phyloP scores from a whole-genome alignment of 345 rosid species.

The Murraya koenigii region DNA sequence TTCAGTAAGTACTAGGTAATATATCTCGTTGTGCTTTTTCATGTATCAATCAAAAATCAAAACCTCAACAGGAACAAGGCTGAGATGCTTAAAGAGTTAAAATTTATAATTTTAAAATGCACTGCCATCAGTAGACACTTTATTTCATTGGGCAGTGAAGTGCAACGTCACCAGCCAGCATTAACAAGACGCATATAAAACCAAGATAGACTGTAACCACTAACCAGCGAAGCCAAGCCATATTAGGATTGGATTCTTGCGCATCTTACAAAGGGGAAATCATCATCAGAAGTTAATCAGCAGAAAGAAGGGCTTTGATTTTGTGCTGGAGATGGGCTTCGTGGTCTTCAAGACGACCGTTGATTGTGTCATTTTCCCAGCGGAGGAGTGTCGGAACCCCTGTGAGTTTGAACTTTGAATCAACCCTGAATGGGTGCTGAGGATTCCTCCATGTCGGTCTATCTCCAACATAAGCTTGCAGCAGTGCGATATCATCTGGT shows the following conservation, averaged over 20 bases:
- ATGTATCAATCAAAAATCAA: too few relatives aligned
- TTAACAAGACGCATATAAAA: background rate
- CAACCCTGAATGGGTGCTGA: slow-evolving; percentile 63
- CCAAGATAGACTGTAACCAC: background rate
- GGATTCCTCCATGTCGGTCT: slow-evolving; percentile 85
- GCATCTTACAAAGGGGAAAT: background rate
- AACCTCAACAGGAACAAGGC: too few relatives aligned
- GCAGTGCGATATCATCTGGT: slow-evolving; percentile 51
- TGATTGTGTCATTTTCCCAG: slow-evolving; percentile 55
- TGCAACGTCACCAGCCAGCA: background rate
- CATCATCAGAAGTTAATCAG: slow-evolving; percentile 14
- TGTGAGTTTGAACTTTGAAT: slow-evolving; percentile 67
- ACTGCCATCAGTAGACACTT: background rate
- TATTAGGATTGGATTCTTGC: background rate
- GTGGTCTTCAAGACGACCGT: slow-evolving; percentile 72
- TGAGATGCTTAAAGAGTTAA: background rate
- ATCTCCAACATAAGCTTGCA: slow-evolving; percentile 81
- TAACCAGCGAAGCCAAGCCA: too few relatives aligned
- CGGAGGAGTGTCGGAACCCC: slow-evolving; percentile 81
- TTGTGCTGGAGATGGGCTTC: slow-evolving; percentile 74
- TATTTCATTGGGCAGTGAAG: background rate
- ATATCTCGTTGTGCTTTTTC: too few relatives aligned
- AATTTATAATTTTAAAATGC: background rate
- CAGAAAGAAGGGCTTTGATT: slow-evolving; percentile 50
- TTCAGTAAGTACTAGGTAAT: too few relatives aligned